Percentiles rank a stretch among this genome's conserved stretches.
These are phyloP conservation scores for Wickerhamiella siamensis DNA, from an alignment of 805 yeast genomes.

Conservation along the genomic window DNA sequence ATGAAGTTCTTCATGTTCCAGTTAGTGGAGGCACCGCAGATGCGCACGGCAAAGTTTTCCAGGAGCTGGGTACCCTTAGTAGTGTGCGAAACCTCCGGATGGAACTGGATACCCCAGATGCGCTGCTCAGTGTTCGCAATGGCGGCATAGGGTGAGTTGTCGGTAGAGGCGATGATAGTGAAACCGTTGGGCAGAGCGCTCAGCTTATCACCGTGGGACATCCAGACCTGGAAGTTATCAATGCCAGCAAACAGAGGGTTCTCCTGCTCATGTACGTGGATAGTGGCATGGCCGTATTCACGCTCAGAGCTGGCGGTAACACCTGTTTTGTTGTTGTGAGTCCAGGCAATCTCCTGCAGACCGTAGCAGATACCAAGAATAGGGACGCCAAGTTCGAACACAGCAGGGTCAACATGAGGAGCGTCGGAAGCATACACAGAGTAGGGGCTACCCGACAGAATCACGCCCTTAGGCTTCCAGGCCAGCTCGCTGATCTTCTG, in stretches of 20 bases:
- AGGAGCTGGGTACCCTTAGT: conserved; percentile 75
- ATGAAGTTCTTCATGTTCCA: conserved; percentile 98
- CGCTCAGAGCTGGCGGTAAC: conserved; percentile 95
- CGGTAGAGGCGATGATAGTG: conserved; percentile 78
- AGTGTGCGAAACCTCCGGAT: conserved; percentile 97
- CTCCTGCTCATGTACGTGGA: conserved; percentile 52
- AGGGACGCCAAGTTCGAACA: conserved; percentile 84
- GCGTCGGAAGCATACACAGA: conserved; percentile 91
- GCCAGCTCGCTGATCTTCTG: conserved; percentile 84
- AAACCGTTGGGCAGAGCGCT: conserved; percentile 80
- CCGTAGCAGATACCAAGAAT: conserved; percentile 97
- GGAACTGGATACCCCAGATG: conserved; percentile 95
- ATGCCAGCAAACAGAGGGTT: conserved; percentile 75
- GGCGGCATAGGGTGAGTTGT: conserved; percentile 92
- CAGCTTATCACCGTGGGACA: conserved; percentile 98
- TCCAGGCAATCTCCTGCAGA: conserved; percentile 98
- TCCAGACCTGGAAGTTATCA: conserved; percentile 95
- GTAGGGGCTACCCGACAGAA: conserved; percentile 94
- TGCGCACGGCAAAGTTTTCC: conserved; percentile 82
- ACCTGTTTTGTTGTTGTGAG: conserved; percentile 63
- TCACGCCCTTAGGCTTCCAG: conserved; percentile 95
- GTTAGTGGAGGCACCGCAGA: conserved; percentile 75
- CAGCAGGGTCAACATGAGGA: conserved; percentile 93
- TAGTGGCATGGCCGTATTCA: conserved; percentile 93
- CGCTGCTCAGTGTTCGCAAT: conserved; percentile 58